Base-by-base conservation (phyloP, 2,329 filamentous ascomycete species). In the Capronia coronata region DNA sequence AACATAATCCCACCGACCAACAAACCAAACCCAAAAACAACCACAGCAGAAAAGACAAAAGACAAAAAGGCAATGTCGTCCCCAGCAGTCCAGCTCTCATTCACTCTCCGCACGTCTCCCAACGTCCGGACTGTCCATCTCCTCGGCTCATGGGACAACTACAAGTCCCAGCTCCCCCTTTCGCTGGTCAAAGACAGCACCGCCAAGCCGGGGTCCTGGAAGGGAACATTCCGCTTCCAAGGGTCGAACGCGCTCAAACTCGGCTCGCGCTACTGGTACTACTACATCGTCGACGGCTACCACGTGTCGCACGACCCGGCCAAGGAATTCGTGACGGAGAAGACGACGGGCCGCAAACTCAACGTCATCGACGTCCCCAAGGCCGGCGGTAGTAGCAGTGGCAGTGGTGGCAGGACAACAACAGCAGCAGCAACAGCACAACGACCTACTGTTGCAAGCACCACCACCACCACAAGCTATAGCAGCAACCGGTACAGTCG, bases 201-300 rank as follows among this genome's bases (percentile, higher is more conserved):
- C 42, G 83, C 84, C 72, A 95, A 95, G 77, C 82, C 85, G 49
- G 89, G 89, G 67, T 86, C 86, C 62, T 97, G 91, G 89, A 87
- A 90, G 70, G 93, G 91, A 66, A 94, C 88, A 65, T 96, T 98
- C 78, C 85, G 88, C 74, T 96, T 98, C 75, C 86, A 93, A 73
- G 85, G 84, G 67, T 74, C 81, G 56, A 59, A 58, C 39, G 91
- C 87, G 53, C 80, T 97, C 63, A 83, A 91, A 76, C 77, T 87
- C 63, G 89, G 91, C 68, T 83, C 87, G 68, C 84, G 91, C 68
- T 97, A 97, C 82, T 98, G 93, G 93, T 98, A 97, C 83, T 98
- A 98, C 82, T 98, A 96, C 79, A 96, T 97, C 82, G 93, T 97
- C 71, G 93, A 98, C 70, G 93, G 93, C 63, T 96, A 96, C 82